Conservation (phyloP, 495 filamentous ascomycete species). For the Jackrogersella multiformis region DNA sequence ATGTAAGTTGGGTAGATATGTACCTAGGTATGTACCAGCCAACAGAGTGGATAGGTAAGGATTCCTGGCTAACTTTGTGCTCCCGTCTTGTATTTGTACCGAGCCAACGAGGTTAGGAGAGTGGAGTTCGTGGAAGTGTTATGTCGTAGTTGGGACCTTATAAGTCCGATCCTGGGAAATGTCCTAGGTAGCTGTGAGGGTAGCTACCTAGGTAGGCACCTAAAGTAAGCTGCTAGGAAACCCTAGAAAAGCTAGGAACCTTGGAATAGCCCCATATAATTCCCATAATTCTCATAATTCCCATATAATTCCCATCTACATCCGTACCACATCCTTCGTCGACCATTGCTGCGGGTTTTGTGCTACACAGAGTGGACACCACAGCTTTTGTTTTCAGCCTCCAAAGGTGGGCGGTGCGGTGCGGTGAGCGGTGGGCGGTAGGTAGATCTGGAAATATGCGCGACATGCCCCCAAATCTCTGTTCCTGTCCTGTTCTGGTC, state of each 20-base stretch:
- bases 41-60: slow-evolving; percentile 33
- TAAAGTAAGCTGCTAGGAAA: too few species aligned
- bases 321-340: slow-evolving; percentile 40
- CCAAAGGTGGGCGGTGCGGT: too few species aligned
- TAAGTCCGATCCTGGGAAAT: too few species aligned
- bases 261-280: neutral
- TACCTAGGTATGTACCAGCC: too few species aligned
- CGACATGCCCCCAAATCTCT: slow-evolving; percentile 43
- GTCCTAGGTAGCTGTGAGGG: slow-evolving; percentile 27
- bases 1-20: too few species aligned
- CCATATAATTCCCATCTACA: slow-evolving; percentile 36
- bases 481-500: too few species aligned
- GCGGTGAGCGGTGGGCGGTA: slow-evolving; percentile 38
- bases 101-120: slow-evolving; percentile 24
- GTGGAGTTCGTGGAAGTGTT: slow-evolving; percentile 40
- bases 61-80: slow-evolving; percentile 12
- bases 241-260: too few species aligned
- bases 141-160: slow-evolving; percentile 37
- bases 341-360: slow-evolving; percentile 44
- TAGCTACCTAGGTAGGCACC: too few species aligned
- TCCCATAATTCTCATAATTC: too few species aligned
- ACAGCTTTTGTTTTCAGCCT: slow-evolving; percentile 45
- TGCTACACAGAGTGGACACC: slow-evolving; percentile 46
- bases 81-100: slow-evolving; percentile 13
- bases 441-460: slow-evolving; percentile 43